These are phyloP conservation scores for Amaranthus cruentus DNA, from an alignment of 148 eudicot genomes.

Conservation along the genomic window DNA sequence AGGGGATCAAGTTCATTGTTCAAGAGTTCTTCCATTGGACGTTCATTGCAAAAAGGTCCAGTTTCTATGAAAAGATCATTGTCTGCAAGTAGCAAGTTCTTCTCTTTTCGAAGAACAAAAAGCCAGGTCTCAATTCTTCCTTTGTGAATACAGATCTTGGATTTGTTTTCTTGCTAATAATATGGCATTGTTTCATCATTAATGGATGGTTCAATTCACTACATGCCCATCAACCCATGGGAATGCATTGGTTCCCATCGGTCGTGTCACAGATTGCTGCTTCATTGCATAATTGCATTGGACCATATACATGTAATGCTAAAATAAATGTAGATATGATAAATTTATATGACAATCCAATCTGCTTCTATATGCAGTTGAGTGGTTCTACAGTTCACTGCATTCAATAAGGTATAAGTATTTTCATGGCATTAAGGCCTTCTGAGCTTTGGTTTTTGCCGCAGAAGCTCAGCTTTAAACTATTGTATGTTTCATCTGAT, in stretches of 20 bases:
- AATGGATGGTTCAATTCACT: not conserved
- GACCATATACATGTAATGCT: slow-evolving; percentile 4
- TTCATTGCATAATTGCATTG: not conserved
- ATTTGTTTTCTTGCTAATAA: slow-evolving; percentile 8
- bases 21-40: slow-evolving; percentile 37
- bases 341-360: slow-evolving; percentile 8
- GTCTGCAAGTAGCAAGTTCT: slow-evolving; percentile 43
- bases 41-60: slow-evolving; percentile 40
- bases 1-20: slow-evolving; percentile 24
- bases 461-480: not conserved
- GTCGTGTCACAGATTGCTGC: slow-evolving; percentile 12
- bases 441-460: not conserved
- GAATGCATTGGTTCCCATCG: not conserved
- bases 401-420: not conserved
- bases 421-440: not conserved
- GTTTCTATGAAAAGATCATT: slow-evolving; percentile 51
- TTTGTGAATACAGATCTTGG: slow-evolving; percentile 18
- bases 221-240: not conserved
- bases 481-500: not conserved
- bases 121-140: slow-evolving; percentile 45
- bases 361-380: slow-evolving; percentile 15
- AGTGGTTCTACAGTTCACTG: slow-evolving; percentile 2
- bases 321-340: slow-evolving; percentile 4
- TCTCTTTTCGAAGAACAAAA: slow-evolving; percentile 36
- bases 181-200: slow-evolving; percentile 6